Evolutionary conservation across 192 early-diverging fungal genomes (phyloP).

Genomic region (Coemansia sp.): DNA sequence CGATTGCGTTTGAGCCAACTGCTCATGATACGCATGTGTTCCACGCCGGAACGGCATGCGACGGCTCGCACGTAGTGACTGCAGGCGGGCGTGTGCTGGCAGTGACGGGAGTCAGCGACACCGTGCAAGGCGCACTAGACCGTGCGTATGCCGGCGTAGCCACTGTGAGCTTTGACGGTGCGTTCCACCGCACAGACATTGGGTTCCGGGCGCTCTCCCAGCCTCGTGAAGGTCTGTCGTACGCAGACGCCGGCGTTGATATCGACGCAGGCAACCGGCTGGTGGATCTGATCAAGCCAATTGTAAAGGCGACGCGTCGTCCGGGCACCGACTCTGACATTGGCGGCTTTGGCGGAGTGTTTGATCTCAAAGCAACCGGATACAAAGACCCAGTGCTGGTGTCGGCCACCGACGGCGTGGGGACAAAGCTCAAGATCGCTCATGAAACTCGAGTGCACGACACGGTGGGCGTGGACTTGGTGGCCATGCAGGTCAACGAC

Average conservation of each 20-base stretch:
- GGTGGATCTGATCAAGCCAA: slow-evolving; percentile 93
- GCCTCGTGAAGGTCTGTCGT: slow-evolving; percentile 71
- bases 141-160: slow-evolving; percentile 70
- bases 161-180: slow-evolving; percentile 79
- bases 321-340: slow-evolving; percentile 95
- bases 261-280: slow-evolving; percentile 96
- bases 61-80: slow-evolving; percentile 67
- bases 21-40: slow-evolving; percentile 64
- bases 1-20: slow-evolving; percentile 63
- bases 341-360: slow-evolving; percentile 97
- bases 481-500: slow-evolving; percentile 99
- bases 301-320: slow-evolving; percentile 90
- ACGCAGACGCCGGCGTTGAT: slow-evolving; percentile 93
- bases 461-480: slow-evolving; percentile 96
- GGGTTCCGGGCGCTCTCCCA: slow-evolving; percentile 67
- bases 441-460: slow-evolving; percentile 82
- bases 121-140: slow-evolving; percentile 76
- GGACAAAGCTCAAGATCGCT: slow-evolving; percentile 98
- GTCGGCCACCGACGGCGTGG: slow-evolving; percentile 98
- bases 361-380: slow-evolving; percentile 92
- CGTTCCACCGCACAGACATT: slow-evolving; percentile 91
- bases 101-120: slow-evolving; percentile 78
- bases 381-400: slow-evolving; percentile 93
- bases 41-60: slow-evolving; percentile 84
- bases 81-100: slow-evolving; percentile 94